Percentiles rank a stretch among this genome's conserved stretches.
phyloP scores from a whole-genome alignment of 331 rosid species.

The Spiraea crenata region DNA sequence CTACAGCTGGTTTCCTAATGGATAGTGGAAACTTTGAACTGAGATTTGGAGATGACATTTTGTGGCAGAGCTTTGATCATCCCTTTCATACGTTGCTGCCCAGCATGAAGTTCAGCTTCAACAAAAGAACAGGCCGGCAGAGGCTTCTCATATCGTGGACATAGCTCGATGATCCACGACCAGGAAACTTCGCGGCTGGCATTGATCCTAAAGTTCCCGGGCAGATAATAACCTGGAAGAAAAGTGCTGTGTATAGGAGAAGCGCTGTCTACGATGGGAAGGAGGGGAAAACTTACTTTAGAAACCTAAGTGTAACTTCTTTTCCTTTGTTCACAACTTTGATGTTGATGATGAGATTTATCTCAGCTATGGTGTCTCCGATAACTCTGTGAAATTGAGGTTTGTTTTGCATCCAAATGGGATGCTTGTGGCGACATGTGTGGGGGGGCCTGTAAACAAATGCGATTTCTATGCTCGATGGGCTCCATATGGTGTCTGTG shows the following conservation, averaged over 20 bases:
- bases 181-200: constrained; percentile 4
- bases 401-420: background rate
- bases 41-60: background rate
- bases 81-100: constrained; percentile 19
- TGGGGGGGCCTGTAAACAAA: too few relatives aligned
- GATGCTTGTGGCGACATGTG: background rate
- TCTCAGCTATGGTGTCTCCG: background rate
- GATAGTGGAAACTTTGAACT: constrained; percentile 18
- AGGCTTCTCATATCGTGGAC: constrained; percentile 6
- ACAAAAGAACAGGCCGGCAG: background rate
- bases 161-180: background rate
- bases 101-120: background rate
- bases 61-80: constrained; percentile 25
- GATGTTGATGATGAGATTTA: background rate
- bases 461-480: background rate
- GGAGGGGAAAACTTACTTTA: background rate
- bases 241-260: background rate
- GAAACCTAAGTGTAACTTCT: background rate
- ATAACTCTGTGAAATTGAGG: background rate
- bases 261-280: background rate
- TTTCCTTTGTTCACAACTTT: background rate
- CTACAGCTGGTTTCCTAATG: constrained; percentile 3
- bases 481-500: constrained; percentile 14
- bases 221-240: background rate
- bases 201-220: background rate